These are phyloP conservation scores for Cynara cardunculus DNA, from an alignment of 129 eudicot genomes.

Conservation along the genomic window DNA sequence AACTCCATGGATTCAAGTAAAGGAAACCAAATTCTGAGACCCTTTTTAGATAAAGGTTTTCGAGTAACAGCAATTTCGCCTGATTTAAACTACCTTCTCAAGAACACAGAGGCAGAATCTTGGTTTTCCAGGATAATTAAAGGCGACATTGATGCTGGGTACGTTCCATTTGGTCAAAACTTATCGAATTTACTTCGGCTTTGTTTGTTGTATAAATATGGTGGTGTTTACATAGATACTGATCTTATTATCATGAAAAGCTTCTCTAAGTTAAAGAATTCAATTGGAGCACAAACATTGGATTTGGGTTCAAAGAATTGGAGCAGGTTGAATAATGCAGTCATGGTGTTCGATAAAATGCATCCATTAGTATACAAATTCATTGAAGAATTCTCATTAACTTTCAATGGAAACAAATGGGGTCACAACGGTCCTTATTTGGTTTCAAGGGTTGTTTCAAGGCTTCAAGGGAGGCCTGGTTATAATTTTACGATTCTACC, in stretches of 20 bases:
- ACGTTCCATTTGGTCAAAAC: constrained; percentile 79
- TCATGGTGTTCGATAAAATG: constrained; percentile 85
- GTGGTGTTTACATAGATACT: constrained; percentile 86
- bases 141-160: constrained; percentile 63
- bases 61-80: constrained; percentile 65
- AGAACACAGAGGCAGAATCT: constrained; percentile 67
- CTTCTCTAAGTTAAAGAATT: constrained; percentile 50
- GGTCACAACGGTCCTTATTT: constrained; percentile 97
- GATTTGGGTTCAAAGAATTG: constrained; percentile 60
- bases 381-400: constrained; percentile 81
- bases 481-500: constrained; percentile 60
- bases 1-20: constrained; percentile 60
- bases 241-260: constrained; percentile 67
- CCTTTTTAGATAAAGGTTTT: constrained; percentile 58
- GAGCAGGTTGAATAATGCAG: constrained; percentile 89
- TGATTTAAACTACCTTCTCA: constrained; percentile 62
- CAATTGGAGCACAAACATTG: constrained; percentile 79
- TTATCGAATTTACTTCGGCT: constrained; percentile 84
- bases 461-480: constrained; percentile 51
- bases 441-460: constrained; percentile 82
- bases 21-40: constrained; percentile 56
- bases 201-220: constrained; percentile 74
- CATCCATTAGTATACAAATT: constrained; percentile 84
- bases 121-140: constrained; percentile 52
- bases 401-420: constrained; percentile 96